Conservation (phyloP, 1,284 basidiomycete species). For the Termitomyces sp. region DNA sequence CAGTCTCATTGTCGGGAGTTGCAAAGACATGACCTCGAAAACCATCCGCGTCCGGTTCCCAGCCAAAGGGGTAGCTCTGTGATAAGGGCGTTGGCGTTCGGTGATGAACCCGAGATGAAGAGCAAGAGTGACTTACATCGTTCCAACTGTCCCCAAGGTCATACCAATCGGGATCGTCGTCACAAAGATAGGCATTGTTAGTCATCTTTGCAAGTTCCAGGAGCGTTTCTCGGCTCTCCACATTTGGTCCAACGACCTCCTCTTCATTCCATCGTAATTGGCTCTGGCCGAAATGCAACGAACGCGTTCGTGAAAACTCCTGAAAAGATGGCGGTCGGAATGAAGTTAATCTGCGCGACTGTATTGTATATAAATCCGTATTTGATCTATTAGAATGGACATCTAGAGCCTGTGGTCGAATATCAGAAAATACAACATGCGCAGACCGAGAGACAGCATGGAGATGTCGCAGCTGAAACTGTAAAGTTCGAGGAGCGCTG, state of each 20-base stretch:
- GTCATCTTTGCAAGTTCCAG: constrained; percentile 91
- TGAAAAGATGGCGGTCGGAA: constrained; percentile 48
- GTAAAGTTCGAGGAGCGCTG: constrained; percentile 22
- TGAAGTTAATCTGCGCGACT: constrained; percentile 33
- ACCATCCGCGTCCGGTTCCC: constrained; percentile 85
- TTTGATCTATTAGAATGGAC: constrained; percentile 3
- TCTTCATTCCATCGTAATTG: constrained; percentile 59
- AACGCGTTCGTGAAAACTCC: constrained; percentile 44
- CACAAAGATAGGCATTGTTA: constrained; percentile 80
- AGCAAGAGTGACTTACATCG: constrained; percentile 16
- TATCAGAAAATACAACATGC: constrained; percentile 59
- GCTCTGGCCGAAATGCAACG: constrained; percentile 44
- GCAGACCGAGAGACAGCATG: constrained; percentile 54
- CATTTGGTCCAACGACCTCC: constrained; percentile 62
- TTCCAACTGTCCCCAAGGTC: constrained; percentile 65
- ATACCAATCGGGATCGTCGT: constrained; percentile 71
- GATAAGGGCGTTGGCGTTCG: not conserved
- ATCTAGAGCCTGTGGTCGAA: constrained; percentile 24
- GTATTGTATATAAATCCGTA: constrained; percentile 29
- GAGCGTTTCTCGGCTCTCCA: constrained; percentile 73
- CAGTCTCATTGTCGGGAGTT: constrained; percentile 76
- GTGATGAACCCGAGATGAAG: not conserved
- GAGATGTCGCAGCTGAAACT: constrained; percentile 62
- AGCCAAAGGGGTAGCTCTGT: constrained; percentile 87
- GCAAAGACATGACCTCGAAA: constrained; percentile 91